Evolutionary conservation across 345 rosid genomes (phyloP), one percentile per base, ranked within the genome.

Genomic region (Arabidopsis arenosa): DNA sequence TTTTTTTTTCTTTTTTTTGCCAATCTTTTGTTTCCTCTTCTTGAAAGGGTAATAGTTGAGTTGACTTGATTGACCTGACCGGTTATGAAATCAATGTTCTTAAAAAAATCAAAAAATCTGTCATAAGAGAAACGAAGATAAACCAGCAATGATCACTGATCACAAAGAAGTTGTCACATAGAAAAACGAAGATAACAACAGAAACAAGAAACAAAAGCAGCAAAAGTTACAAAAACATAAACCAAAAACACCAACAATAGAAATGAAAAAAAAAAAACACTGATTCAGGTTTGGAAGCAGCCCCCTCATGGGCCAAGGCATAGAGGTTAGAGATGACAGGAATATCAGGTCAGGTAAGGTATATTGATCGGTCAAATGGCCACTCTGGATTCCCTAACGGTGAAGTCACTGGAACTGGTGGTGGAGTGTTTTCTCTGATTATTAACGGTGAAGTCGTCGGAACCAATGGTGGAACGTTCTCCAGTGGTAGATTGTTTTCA

Each of bases 391-490:
- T 84, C 23, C 92, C 13, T 7, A 36, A 7, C 39, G 39, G 39
- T 7, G 39, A 91, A 26, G 49, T 45, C 15, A 0, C 43, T 1
- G 13, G 43, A 40, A 40, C 43, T 5, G 7, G 17, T 45, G 2
- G 18, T 14, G 2, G 17, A 45, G 14, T 7, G 53, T 81, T 77
- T 0, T 84, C 26, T 23, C 26, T 1, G 26, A 23, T 23, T 23
- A 89, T 7, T 7, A 82, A 88, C 7, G 91, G 82, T 32, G 32
- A 17, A 44, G 13, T 56, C 35, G 86, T 81, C 4, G 89, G 87
- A 61, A 82, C 75, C 10, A 73, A 59, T 35, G 84, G 58, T 47
- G 30, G 74, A 44, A 40, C n/a, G 8, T 21, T 67, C 8, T 76
- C 49, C 3, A 13, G 2, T 2, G 1, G 9, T 37, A 10, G 86